Evolutionary conservation across 371 early-diverging fungal genomes (phyloP).

Genomic region (Mucor mucedo): DNA sequence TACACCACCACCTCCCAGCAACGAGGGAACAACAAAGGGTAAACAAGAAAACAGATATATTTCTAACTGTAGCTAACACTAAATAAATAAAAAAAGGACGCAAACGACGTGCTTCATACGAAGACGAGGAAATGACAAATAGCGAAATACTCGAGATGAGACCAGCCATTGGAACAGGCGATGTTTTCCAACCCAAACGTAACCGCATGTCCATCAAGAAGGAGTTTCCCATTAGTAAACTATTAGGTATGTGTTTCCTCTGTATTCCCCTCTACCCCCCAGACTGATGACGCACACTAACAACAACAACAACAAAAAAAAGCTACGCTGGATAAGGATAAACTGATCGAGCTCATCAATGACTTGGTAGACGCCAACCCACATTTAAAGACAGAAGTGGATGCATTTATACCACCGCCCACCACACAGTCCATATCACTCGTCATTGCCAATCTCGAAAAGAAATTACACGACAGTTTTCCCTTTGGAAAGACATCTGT

Average conservation of each 20-base stretch:
- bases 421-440: slow-evolving; percentile 72
- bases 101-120: slow-evolving; percentile 31
- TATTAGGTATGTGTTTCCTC: slow-evolving; percentile 36
- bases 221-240: slow-evolving; percentile 34
- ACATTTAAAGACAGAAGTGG: slow-evolving; percentile 66
- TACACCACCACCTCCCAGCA: slow-evolving; percentile 30
- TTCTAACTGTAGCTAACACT: too few species aligned
- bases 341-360: slow-evolving; percentile 72
- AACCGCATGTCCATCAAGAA: slow-evolving; percentile 24
- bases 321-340: slow-evolving; percentile 70
- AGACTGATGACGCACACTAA: not conserved
- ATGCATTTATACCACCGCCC: slow-evolving; percentile 72
- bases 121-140: slow-evolving; percentile 33
- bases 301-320: too few species aligned
- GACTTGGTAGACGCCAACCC: slow-evolving; percentile 78
- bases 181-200: slow-evolving; percentile 23
- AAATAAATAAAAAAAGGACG: slow-evolving; percentile 7
- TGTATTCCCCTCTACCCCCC: too few species aligned
- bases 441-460: slow-evolving; percentile 68
- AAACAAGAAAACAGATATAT: not conserved
- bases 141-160: slow-evolving; percentile 5
- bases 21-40: slow-evolving; percentile 20
- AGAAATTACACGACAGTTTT: slow-evolving; percentile 70
- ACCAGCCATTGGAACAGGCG: slow-evolving; percentile 16
- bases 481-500: slow-evolving; percentile 62